A percentile compares a stretch with the other conserved stretches of the same genome.
Evolutionary conservation across 305 asterid species (phyloP).

Genomic region (Fraxinus ornus): DNA sequence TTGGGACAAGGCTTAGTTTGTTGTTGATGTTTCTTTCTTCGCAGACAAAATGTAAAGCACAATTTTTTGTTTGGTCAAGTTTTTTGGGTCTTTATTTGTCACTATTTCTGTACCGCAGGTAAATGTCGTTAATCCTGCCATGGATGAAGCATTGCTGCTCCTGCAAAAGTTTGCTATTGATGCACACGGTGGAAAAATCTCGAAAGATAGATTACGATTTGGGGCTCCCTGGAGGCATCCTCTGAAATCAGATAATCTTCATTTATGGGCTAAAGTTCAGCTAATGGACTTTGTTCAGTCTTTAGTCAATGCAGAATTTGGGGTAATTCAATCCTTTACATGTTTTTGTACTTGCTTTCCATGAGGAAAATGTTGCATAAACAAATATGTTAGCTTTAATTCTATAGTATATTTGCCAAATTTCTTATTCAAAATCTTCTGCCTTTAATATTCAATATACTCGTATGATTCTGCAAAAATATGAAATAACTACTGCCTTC

Average conservation of each 20-base stretch:
- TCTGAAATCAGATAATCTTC: conserved; percentile 44
- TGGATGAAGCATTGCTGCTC: conserved; percentile 70
- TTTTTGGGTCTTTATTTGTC: conserved; percentile 4
- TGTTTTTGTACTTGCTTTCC: conserved; percentile 18
- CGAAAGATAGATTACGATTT: conserved; percentile 62
- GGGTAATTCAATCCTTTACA: conserved; percentile 44
- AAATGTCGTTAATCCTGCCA: conserved; percentile 89
- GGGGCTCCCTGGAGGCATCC: conserved; percentile 99
- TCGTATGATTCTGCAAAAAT: not conserved
- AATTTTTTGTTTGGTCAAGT: not conserved
- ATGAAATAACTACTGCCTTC: conserved; percentile 7
- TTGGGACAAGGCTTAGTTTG: not conserved
- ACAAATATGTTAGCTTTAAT: conserved; percentile 18
- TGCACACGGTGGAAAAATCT: conserved; percentile 62
- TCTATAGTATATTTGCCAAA: conserved; percentile 5
- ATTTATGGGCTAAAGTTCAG: conserved; percentile 85
- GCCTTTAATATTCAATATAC: conserved; percentile 18
- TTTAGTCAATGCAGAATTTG: conserved; percentile 73
- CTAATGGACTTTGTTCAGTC: conserved; percentile 89
- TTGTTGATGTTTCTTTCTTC: not conserved
- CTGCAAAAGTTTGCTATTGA: conserved; percentile 74
- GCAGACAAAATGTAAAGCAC: not conserved
- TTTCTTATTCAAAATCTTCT: conserved; percentile 8
- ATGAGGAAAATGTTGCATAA: conserved; percentile 14
- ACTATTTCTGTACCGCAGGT: conserved; percentile 43